These are phyloP conservation scores for Phoenix dactylifera DNA, from an alignment of 176 grass and related monocot genomes.

Conservation along the genomic window DNA sequence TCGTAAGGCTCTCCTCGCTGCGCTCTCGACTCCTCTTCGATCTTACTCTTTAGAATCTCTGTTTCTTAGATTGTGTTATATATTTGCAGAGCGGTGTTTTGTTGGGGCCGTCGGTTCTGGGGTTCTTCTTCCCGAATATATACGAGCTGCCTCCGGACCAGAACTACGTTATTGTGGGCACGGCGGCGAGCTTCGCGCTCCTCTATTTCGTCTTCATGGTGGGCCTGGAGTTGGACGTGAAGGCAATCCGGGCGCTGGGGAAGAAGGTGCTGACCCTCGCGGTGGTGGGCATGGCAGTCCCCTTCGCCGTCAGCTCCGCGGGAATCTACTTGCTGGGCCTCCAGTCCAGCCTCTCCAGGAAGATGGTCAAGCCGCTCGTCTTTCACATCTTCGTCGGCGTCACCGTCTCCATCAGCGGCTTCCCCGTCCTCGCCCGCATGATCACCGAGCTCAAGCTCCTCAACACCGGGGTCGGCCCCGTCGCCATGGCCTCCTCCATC, in stretches of 20 bases:
- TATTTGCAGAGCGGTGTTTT: too few species aligned
- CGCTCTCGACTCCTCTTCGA: too few species aligned
- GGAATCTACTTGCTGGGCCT: background rate
- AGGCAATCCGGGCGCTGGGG: background rate
- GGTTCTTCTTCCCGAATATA: too few species aligned
- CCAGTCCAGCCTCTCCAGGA: background rate
- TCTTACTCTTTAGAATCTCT: too few species aligned
- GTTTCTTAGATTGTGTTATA: too few species aligned
- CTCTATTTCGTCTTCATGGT: background rate
- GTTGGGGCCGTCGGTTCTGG: too few species aligned
- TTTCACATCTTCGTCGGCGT: background rate
- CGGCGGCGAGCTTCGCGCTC: background rate
- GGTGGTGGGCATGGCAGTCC: background rate
- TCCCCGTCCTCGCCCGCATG: constrained; percentile 2
- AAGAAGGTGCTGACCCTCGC: background rate
- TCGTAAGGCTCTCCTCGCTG: too few species aligned
- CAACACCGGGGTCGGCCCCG: background rate
- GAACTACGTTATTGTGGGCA: too few species aligned
- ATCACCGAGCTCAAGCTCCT: background rate
- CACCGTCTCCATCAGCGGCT: background rate
- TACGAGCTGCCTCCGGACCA: too few species aligned
- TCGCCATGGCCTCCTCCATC: background rate
- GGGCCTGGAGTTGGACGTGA: background rate
- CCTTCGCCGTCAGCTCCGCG: background rate
- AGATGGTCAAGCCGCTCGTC: background rate